Conservation (phyloP, 192 early-diverging fungal genomes). For the Backusella parvicylindrica region DNA sequence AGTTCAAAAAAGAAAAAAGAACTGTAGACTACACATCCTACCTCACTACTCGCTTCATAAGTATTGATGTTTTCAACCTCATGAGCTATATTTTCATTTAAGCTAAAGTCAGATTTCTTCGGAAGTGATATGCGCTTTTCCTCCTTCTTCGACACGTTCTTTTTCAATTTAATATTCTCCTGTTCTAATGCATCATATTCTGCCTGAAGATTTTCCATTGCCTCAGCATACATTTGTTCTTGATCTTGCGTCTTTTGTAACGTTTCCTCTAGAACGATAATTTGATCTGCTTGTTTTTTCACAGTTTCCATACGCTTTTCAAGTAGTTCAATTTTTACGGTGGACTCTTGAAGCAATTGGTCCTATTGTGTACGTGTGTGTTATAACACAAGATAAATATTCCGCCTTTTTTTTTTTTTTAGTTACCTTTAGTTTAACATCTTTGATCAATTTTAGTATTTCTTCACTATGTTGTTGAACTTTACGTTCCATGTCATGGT, state of each 20-base stretch:
- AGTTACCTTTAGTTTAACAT: slow-evolving; percentile 68
- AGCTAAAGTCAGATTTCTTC: slow-evolving; percentile 15
- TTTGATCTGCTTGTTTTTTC: slow-evolving; percentile 63
- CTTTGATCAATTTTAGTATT: slow-evolving; percentile 73
- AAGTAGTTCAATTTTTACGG: slow-evolving; percentile 73
- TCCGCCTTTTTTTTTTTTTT: background rate
- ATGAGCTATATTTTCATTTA: background rate
- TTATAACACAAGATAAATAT: background rate
- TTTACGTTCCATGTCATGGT: slow-evolving; percentile 76
- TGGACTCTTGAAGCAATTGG: slow-evolving; percentile 68
- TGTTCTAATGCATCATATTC: slow-evolving; percentile 67
- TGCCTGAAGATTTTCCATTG: slow-evolving; percentile 60
- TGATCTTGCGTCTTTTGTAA: slow-evolving; percentile 56
- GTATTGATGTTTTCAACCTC: background rate
- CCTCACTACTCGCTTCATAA: background rate
- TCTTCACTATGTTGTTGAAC: slow-evolving; percentile 75
- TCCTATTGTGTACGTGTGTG: slow-evolving; percentile 41
- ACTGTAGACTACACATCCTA: background rate
- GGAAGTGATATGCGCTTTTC: slow-evolving; percentile 19
- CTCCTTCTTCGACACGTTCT: slow-evolving; percentile 20
- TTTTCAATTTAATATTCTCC: slow-evolving; percentile 58
- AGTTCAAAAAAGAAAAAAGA: background rate
- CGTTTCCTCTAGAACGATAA: slow-evolving; percentile 53
- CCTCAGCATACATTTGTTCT: slow-evolving; percentile 67
- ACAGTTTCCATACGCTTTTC: slow-evolving; percentile 72